Conservation (phyloP, 192 early-diverging fungal species). For the Podila horticola region DNA sequence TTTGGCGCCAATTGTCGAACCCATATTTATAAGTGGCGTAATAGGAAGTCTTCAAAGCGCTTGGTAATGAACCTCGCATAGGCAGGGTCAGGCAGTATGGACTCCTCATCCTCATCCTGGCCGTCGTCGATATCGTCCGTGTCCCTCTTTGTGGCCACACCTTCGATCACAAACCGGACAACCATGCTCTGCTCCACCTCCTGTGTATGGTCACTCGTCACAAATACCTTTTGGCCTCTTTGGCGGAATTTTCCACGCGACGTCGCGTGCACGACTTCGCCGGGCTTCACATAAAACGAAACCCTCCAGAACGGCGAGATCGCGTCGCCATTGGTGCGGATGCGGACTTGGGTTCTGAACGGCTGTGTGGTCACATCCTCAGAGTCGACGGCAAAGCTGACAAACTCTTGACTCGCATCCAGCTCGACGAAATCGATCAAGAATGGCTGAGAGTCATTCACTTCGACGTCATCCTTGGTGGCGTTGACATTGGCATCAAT, state of each 20-base stretch:
- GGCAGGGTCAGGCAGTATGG: conserved; percentile 19
- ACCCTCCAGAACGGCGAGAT: conserved; percentile 31
- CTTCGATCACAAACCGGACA: conserved; percentile 44
- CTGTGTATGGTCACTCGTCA: conserved; percentile 17
- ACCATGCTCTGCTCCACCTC: conserved; percentile 37
- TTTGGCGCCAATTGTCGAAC: no score
- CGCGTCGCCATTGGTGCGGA: conserved; percentile 25
- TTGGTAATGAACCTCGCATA: conserved; percentile 16
- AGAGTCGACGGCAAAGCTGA: not conserved
- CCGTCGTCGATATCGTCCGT: not conserved
- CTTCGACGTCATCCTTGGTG: not conserved
- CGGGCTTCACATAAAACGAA: conserved; percentile 35
- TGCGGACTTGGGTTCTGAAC: conserved; percentile 45
- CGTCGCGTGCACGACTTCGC: conserved; percentile 5
- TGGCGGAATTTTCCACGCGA: conserved; percentile 23
- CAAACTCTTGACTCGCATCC: conserved; percentile 14
- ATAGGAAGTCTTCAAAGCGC: not conserved
- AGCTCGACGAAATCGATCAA: conserved; percentile 39
- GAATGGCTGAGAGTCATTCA: conserved; percentile 8
- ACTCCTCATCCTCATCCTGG: not conserved
- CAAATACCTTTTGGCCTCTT: conserved; percentile 8
- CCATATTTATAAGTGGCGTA: no score
- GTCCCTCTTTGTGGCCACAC: not conserved
- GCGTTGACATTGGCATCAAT: not conserved
- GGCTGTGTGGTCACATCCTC: not conserved